Percentiles rank a stretch among this genome's conserved stretches.
These are phyloP conservation scores for Diphasiastrum complanatum DNA, from an alignment of 83 land plant genomes.

Conservation along the genomic window DNA sequence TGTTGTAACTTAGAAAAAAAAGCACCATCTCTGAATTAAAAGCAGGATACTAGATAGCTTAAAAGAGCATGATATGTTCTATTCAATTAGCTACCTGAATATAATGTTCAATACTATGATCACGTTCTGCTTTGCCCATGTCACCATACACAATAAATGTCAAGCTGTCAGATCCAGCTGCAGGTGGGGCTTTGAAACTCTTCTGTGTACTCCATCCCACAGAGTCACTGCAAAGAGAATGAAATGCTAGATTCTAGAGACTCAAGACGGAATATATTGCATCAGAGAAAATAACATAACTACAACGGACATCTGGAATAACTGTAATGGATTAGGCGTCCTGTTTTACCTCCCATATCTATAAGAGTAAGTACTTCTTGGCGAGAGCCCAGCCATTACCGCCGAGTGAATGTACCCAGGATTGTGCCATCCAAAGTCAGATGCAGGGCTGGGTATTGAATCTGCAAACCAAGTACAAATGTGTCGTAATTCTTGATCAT, in stretches of 20 bases:
- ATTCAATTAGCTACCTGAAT: too few species aligned
- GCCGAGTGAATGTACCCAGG: constrained; percentile 11
- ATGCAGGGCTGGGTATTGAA: background rate
- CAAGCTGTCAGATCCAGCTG: background rate
- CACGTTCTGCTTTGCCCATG: constrained; percentile 14
- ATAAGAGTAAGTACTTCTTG: background rate
- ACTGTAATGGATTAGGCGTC: background rate
- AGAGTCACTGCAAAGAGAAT: constrained; percentile 1
- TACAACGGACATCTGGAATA: too few species aligned
- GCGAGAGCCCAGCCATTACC: background rate
- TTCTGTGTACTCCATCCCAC: constrained; percentile 4
- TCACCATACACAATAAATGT: constrained; percentile 5
- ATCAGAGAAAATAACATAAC: background rate
- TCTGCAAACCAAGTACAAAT: background rate
- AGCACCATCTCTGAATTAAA: too few species aligned
- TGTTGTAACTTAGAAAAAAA: too few species aligned
- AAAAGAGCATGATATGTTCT: too few species aligned
- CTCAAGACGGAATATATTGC: too few species aligned
- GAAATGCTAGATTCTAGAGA: too few species aligned
- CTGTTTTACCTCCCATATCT: constrained; percentile 8
- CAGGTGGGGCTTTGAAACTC: constrained; percentile 2
- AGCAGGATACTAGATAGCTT: too few species aligned
- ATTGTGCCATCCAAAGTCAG: constrained; percentile 13
- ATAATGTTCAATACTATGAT: constrained; percentile 4
- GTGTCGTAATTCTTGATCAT: background rate